Percentiles rank a stretch among this genome's conserved stretches.
Conservation (phyloP, 225 moss, liverwort and hornwort species). For the Polytrichum formosum region DNA sequence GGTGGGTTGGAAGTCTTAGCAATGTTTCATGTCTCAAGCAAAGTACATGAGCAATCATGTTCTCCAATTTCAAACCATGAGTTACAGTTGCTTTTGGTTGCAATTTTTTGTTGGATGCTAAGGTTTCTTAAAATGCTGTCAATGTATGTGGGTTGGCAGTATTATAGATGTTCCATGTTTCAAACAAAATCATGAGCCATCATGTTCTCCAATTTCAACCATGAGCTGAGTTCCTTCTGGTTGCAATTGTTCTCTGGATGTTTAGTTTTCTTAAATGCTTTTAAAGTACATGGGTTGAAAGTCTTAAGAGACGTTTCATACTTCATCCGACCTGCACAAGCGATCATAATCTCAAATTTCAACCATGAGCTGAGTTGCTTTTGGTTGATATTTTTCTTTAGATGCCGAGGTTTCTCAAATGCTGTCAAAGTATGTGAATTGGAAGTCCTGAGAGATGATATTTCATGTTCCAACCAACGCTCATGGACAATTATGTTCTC, state of each 20-base stretch:
- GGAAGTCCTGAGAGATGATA: background rate
- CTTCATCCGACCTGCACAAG: background rate
- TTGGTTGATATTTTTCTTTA: background rate
- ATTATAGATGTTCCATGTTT: background rate
- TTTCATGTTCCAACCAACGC: background rate
- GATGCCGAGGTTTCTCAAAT: background rate
- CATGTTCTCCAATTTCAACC: background rate
- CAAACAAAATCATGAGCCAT: background rate
- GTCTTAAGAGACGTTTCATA: background rate
- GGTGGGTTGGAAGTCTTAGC: too few species aligned
- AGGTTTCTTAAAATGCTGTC: too few species aligned
- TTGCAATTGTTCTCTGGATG: background rate
- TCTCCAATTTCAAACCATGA: background rate
- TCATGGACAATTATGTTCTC: background rate
- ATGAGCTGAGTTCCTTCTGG: too few species aligned
- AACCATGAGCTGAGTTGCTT: background rate
- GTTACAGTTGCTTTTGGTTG: too few species aligned
- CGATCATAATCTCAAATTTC: background rate
- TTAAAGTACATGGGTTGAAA: background rate
- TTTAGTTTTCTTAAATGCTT: background rate
- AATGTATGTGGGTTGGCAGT: too few species aligned
- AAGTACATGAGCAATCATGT: background rate
- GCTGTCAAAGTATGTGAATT: background rate
- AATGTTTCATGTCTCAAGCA: background rate
- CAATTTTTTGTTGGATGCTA: too few species aligned